These are phyloP conservation scores for Cicer bijugum DNA, from an alignment of 306 rosid species.

Conservation along the genomic window DNA sequence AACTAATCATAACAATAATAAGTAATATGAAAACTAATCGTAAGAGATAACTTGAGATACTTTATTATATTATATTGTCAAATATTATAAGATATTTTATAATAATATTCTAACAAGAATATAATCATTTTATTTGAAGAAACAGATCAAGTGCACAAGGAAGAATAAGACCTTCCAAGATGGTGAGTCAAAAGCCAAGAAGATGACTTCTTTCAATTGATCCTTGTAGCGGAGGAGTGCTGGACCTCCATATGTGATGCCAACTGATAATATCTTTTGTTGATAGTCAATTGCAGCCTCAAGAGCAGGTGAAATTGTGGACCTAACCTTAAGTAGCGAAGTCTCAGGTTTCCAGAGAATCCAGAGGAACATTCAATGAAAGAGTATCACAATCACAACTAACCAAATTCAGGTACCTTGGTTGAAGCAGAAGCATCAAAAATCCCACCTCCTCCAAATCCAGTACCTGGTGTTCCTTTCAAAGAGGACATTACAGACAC, in stretches of 20 bases:
- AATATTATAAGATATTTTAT: too few species aligned
- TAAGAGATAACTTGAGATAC: too few species aligned
- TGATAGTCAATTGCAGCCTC: slow-evolving; percentile 96
- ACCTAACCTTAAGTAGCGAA: slow-evolving; percentile 67
- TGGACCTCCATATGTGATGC: slow-evolving; percentile 87
- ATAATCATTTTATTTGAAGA: slow-evolving; percentile 26
- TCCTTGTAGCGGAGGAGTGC: slow-evolving; percentile 77
- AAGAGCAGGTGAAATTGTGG: slow-evolving; percentile 92
- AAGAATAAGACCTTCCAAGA: slow-evolving; percentile 87
- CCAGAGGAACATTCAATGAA: slow-evolving; percentile 39
- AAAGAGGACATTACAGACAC: slow-evolving; percentile 79
- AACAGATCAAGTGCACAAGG: slow-evolving; percentile 30
- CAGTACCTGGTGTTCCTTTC: slow-evolving; percentile 77
- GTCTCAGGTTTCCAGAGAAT: slow-evolving; percentile 44
- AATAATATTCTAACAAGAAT: neutral
- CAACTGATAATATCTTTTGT: slow-evolving; percentile 80
- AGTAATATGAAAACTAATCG: too few species aligned
- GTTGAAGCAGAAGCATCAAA: slow-evolving; percentile 57
- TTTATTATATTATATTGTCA: too few species aligned
- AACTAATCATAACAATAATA: too few species aligned
- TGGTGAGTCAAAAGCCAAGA: slow-evolving; percentile 91
- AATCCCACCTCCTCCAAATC: slow-evolving; percentile 83
- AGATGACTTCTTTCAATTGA: slow-evolving; percentile 71
- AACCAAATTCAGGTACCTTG: slow-evolving; percentile 59
- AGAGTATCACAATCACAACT: slow-evolving; percentile 42